Base-by-base conservation (phyloP, 352 stramenopile species). In the Globisporangium heterothallicum region DNA sequence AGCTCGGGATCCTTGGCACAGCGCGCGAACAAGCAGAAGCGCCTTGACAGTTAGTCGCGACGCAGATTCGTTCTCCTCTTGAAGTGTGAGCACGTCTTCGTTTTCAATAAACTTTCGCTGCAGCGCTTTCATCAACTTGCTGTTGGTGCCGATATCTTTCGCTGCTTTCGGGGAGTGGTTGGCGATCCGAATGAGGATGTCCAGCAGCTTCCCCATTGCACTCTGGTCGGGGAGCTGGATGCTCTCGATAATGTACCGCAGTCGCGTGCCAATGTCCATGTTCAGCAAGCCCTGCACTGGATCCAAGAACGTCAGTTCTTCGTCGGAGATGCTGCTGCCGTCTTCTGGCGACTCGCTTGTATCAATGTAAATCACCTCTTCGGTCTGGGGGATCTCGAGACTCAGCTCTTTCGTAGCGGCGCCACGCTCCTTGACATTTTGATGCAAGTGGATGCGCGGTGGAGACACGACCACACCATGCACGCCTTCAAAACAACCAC, bases 311-410 rank as follows among this genome's bases (percentile, higher is more conserved):
- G 70, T 66, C 34, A 89, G 56, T 24, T 84, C 69, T 22, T 79
- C 64, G 53, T 84, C 72, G 29, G 55, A 73, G 30, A 84, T 69
- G 19, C 50, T 56, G 14, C 58, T 63, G 32, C 62, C 63, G 55
- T 82, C 72, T 5, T 68, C 64, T 19, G 64, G 59, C 26, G 55
- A 45, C 21, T 74, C 64, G 42, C 35, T 26, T 29, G 64, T 81
- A 26, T 86, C 66, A 45, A 84, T 73, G 49, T 85, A 84, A 49
- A 75, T 41, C 29, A 86, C 72, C 12, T 84, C 68, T 25, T 53
- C 46, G 3, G 36, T 51, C 27, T 42, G 25, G 16, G 50, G 45
- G 42, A 58, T 48, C 46, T 49, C 54, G 29, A 61, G 38, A 2
- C 24, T 22, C 12, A 56, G 30, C 6, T 7, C 2, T 13, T 36